These are phyloP conservation scores for Cercophora scortea DNA, from an alignment of 495 filamentous ascomycete genomes.

Conservation along the genomic window DNA sequence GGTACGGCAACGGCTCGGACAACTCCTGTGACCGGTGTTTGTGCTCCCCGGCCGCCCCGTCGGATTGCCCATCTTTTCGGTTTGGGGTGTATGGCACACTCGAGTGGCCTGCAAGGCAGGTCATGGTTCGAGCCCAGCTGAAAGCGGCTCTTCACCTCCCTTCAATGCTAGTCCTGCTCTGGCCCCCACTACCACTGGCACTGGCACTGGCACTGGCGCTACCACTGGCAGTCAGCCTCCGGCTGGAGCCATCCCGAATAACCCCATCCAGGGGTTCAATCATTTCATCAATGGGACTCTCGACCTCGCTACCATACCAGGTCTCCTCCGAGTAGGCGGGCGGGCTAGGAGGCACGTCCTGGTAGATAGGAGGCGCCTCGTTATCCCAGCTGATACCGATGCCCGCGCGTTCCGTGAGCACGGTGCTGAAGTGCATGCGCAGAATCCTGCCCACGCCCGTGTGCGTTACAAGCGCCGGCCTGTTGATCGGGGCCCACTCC, in stretches of 20 bases:
- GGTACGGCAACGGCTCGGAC: no score
- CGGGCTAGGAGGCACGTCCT: conserved; percentile 84
- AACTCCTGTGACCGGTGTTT: no score
- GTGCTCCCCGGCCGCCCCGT: no score
- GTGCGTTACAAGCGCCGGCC: conserved; percentile 64
- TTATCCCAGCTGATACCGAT: conserved; percentile 96
- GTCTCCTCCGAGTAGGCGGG: conserved; percentile 55
- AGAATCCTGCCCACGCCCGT: conserved; percentile 88
- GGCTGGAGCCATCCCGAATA: not conserved
- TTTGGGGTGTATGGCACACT: no score
- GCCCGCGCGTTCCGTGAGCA: conserved; percentile 75
- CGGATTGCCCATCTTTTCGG: no score
- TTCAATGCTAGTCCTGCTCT: conserved; percentile 1
- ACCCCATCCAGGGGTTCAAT: conserved; percentile 19
- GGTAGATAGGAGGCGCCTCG: conserved; percentile 89
- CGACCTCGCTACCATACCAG: conserved; percentile 2
- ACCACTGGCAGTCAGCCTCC: not conserved
- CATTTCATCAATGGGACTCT: conserved; percentile 14
- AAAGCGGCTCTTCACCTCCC: conserved; percentile 13
- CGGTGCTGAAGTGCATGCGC: conserved; percentile 80
- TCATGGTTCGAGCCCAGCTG: not conserved
- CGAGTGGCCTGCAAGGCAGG: no score
- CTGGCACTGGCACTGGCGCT: not conserved
- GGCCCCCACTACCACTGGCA: not conserved
- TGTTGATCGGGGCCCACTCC: conserved; percentile 71